These are phyloP conservation scores for Citrus australasica DNA, from an alignment of 345 rosid species.

Conservation along the genomic window DNA sequence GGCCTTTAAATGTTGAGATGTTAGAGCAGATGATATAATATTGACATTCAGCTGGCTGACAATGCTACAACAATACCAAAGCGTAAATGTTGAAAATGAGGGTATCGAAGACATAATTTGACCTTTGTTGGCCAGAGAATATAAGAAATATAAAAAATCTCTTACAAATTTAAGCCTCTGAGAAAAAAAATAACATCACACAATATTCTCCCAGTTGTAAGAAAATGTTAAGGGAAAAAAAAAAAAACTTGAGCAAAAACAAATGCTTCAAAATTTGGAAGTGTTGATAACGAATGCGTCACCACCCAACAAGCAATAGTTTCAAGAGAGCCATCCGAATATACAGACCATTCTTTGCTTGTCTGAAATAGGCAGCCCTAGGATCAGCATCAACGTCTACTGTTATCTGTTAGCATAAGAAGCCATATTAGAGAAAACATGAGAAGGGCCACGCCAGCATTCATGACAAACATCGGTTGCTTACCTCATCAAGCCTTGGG, in stretches of 20 bases:
- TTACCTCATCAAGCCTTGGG: slow-evolving; percentile 92
- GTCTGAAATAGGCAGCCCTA: slow-evolving; percentile 95
- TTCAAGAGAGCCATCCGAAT: slow-evolving; percentile 93
- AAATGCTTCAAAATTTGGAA: not conserved
- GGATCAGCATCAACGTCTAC: slow-evolving; percentile 82
- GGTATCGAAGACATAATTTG: too few relatives aligned
- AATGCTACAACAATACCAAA: too few relatives aligned
- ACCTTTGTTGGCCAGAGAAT: too few relatives aligned
- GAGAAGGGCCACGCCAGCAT: not conserved
- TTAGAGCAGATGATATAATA: too few relatives aligned
- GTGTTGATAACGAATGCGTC: not conserved
- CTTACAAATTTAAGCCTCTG: too few relatives aligned
- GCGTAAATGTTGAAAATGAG: too few relatives aligned
- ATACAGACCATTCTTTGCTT: slow-evolving; percentile 95
- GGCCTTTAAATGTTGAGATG: too few relatives aligned
- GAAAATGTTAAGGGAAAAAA: not conserved
- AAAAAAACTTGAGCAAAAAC: not conserved
- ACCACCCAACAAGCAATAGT: slow-evolving; percentile 56
- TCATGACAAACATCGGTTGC: not conserved
- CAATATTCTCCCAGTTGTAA: too few relatives aligned
- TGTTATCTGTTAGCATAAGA: slow-evolving; percentile 46
- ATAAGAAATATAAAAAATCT: too few relatives aligned
- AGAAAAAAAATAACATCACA: too few relatives aligned
- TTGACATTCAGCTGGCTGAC: too few relatives aligned
- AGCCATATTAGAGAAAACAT: not conserved